Evolutionary conservation across 1,284 basidiomycete species (phyloP), one percentile per base, ranked within the genome.

Genomic region (Apiotrichum domesticum): DNA sequence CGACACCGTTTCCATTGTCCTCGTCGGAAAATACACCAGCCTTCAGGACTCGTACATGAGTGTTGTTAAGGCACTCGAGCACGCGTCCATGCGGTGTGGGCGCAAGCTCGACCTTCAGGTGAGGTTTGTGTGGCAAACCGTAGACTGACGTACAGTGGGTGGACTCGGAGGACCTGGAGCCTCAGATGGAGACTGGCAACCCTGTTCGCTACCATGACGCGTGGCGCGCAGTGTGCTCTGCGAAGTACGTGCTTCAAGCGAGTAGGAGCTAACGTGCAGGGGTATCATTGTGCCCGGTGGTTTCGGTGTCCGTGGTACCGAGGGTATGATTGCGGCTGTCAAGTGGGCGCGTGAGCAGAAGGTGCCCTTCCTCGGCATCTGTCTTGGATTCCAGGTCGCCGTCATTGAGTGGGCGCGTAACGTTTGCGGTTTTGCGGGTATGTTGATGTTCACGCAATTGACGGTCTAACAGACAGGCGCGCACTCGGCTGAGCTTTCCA

Each of bases 21-120:
- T 99, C 41, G 92, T 99, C 21, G 95, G 95, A 52, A 99, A 99
- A 78, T 99, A 99, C 79, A 98, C 93, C 6, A 87, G 93, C 59
- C 80, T 98, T 52, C 90, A 95, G 76, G 95, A 99, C 77, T 97
- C 93, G 40, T 99, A 99, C 78, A 98, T 98, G 90, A 93, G 89
- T 40, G 96, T 99, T 53, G 87, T 87, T 72, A 99, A 99, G 80
- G 85, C 96, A 33, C 82, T 99, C 44, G 95, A 99, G 76, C 95
- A 99, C 77, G 92, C 95, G 5, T 90, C 93, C 0, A 90, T 98
- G 79, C 84, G 90, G 50, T 89, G 94, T 62, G 87, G 86, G 59
- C 81, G 90, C 59, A 94, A 90, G 72, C 82, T 97, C 44, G 81
- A 81, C 55, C 80, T 96, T 34, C 83, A 90, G 41, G 41, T 42